Base-by-base conservation (phyloP, 2,329 filamentous ascomycete genomes). In the Xylariaceae sp. region DNA sequence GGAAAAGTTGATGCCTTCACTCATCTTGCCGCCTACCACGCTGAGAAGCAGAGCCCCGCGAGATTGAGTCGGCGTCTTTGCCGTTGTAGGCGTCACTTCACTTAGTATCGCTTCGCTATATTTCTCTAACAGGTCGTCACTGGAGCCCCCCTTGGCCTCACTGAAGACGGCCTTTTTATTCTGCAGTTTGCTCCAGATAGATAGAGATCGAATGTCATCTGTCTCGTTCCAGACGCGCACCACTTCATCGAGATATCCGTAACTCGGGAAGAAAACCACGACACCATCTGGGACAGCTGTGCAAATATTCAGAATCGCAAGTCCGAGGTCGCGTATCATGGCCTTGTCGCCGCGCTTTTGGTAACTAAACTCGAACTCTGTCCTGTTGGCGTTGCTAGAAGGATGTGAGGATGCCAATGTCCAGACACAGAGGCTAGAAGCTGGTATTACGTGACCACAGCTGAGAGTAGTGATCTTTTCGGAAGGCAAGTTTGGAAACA, bases 1-100 rank as follows among this genome's bases (percentile, higher is more conserved):
- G 0, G 90, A 93, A 76, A 99, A 99, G 75, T 99, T 99, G 77
- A 99, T 99, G 65, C 94, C 94, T 75, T 99, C 94, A 59, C 90
- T 96, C 76, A 99, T 88, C 66, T 93, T 96, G 11, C 94, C 94
- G 57, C 93, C 93, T 2, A 99, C 88, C 2, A 99, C 92, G 56
- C 91, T 92, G 30, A 99, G 82, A 0, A 99, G 82, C 0, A 97
- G 76, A 0, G 89, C 93, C 0, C 92, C 92, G 52, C 82, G 51
- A 18, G 56, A 15, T 51, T 48, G 54, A 8, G 10, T 23, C 1
- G 45, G 9, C 4, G 52, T 56, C 0, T 47, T n/a, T 9, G 55
- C 45, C 3, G 45, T 53, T 8, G 13, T 15, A 11, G 1, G 3
- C 3, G 9, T n/a, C 73, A 80, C 47, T 71, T 75, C 66, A 72